Evolutionary conservation across 1,139 yeast species (phyloP), one percentile per base, ranked within the genome.

Genomic region (Pichia norvegensis): DNA sequence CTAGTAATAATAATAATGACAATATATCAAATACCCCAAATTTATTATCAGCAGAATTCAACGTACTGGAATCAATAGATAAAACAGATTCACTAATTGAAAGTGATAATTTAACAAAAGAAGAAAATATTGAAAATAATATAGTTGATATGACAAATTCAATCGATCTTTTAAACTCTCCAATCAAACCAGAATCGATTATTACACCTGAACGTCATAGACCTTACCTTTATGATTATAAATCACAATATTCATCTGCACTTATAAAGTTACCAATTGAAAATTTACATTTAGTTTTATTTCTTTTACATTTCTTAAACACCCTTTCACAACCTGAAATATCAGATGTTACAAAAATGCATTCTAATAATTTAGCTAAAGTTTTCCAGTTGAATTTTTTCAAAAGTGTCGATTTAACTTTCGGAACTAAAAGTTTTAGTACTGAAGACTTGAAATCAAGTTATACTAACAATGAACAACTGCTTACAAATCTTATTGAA

Each of bases 371-470:
- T 42, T 40, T 64, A 33, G 56, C 67, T 16, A 63, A 63, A 44
- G 59, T 64, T 40, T 61, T 64, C 47, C 67, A 64, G 47, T 51
- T 62, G 27, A 59, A 61, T 42, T 53, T 63, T 20, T 64, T 64
- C 47, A 62, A 59, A 41, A 55, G 55, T 38, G 61, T 61, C 35
- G 64, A 60, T 45, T 22, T 55, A 14, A 47, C 50, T 2, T 16
- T 39, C 33, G 37, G 51, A 29, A 19, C 49, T 20, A 39, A 48
- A 42, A 47, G 53, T 43, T 44, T 46, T 33, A 39, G 53, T 35
- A 46, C 46, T 31, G 48, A 52, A 45, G 46, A 46, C 36, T 27
- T 46, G 8, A 48, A 48, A 40, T 33, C 38, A 11, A 44, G 46
- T 11, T 48, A 48, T 19, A n/a, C 31, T 5, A 40, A 33, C 9